These are phyloP conservation scores for Cutaneotrichosporon sp. DNA, from an alignment of 1,284 basidiomycete species.

Conservation along the genomic window DNA sequence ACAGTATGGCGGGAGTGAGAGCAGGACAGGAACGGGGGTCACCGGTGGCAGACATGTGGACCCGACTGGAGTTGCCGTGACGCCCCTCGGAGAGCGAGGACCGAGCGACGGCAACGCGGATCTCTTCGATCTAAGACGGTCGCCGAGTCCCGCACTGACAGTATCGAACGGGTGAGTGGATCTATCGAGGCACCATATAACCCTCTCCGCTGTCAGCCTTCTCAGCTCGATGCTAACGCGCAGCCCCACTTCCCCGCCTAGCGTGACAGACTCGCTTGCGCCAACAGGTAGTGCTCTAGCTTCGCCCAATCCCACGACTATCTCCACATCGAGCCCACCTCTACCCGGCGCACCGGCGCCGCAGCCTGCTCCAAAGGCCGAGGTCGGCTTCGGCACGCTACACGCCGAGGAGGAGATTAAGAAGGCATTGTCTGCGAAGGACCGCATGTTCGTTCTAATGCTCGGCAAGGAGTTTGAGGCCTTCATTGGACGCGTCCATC, in stretches of 20 bases:
- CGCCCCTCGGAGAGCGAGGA: background rate
- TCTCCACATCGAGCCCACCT: slow-evolving; percentile 13
- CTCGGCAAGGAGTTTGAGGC: slow-evolving; percentile 41
- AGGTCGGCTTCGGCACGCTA: slow-evolving; percentile 32
- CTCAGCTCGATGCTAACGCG: slow-evolving; percentile 6
- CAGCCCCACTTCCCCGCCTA: slow-evolving; percentile 20
- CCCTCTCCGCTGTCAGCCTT: background rate
- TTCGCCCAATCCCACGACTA: slow-evolving; percentile 13
- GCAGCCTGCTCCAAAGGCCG: slow-evolving; percentile 22
- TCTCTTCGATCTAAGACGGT: slow-evolving; percentile 5
- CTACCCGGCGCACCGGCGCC: background rate
- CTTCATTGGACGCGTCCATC: slow-evolving; percentile 26
- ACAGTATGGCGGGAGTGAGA: too few relatives aligned
- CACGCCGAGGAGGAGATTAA: slow-evolving; percentile 40
- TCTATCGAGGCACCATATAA: background rate
- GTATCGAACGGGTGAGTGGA: slow-evolving; percentile 22
- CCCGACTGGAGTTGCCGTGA: too few relatives aligned
- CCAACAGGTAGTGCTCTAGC: slow-evolving; percentile 11
- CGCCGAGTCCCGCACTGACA: slow-evolving; percentile 19
- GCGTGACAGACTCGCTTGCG: slow-evolving; percentile 12
- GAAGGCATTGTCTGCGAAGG: slow-evolving; percentile 32
- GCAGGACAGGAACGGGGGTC: too few relatives aligned
- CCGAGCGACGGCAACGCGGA: background rate
- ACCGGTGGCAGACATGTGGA: too few relatives aligned
- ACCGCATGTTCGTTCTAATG: slow-evolving; percentile 40